Percentiles rank a stretch among this genome's conserved stretches.
These are phyloP conservation scores for Pleurotus tuoliensis DNA, from an alignment of 768 basidiomycete genomes.

Conservation along the genomic window DNA sequence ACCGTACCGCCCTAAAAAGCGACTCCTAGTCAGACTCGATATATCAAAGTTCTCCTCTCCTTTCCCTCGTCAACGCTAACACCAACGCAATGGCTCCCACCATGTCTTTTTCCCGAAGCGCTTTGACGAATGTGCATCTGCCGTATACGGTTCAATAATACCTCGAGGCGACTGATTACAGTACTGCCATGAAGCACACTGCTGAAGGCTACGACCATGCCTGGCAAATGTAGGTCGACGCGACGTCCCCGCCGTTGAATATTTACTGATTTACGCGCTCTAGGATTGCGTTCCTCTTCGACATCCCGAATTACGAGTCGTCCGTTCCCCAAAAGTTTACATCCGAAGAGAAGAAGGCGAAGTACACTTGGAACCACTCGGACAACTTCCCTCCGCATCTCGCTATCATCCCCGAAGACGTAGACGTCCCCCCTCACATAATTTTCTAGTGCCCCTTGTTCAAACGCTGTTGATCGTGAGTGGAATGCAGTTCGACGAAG, in stretches of 20 bases:
- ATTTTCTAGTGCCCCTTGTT: constrained; percentile 15
- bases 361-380: constrained; percentile 14
- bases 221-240: background rate
- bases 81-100: too few species aligned
- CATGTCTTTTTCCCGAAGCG: background rate
- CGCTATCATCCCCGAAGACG: constrained; percentile 11
- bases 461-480: constrained; percentile 11
- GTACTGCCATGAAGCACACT: background rate
- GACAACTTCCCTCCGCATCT: constrained; percentile 19
- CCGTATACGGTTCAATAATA: background rate
- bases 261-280: too few species aligned
- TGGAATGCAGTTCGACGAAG: background rate
- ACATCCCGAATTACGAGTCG: constrained; percentile 7
- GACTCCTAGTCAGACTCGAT: too few species aligned
- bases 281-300: constrained; percentile 3
- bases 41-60: too few species aligned
- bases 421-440: background rate
- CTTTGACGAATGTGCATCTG: background rate
- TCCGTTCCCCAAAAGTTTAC: constrained; percentile 8
- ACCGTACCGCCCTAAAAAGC: too few species aligned
- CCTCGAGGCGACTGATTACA: background rate
- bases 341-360: background rate
- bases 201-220: background rate
- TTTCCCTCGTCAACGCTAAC: too few species aligned
- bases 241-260: too few species aligned